A percentile compares a stretch with the other conserved stretches of the same genome.
phyloP scores from a whole-genome alignment of 1,139 yeast species.

The Hansenula lynferdii region DNA sequence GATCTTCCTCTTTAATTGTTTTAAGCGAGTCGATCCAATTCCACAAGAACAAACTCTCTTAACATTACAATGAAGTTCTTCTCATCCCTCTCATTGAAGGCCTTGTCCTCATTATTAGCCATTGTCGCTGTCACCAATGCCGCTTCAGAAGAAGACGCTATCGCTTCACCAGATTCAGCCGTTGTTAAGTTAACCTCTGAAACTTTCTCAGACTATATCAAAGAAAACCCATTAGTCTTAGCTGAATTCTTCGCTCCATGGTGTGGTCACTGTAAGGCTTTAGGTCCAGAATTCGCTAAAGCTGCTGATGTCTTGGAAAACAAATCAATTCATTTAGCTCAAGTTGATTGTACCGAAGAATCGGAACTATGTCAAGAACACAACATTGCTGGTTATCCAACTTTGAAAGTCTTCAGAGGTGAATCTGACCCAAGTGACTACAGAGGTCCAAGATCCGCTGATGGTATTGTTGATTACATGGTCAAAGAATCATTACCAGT shows the following conservation, averaged over 20 bases:
- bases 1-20: too few relatives aligned
- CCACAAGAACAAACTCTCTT: too few relatives aligned
- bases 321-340: slow-evolving; percentile 73
- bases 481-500: slow-evolving; percentile 79
- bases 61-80: slow-evolving; percentile 21
- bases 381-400: slow-evolving; percentile 87
- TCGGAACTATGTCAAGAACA: slow-evolving; percentile 71
- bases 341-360: slow-evolving; percentile 90
- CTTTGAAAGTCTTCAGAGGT: slow-evolving; percentile 81
- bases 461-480: slow-evolving; percentile 76
- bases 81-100: slow-evolving; percentile 14
- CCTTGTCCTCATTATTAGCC: slow-evolving; percentile 23
- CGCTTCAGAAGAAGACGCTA: slow-evolving; percentile 48
- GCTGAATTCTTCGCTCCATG: slow-evolving; percentile 99
- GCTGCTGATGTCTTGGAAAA: slow-evolving; percentile 77
- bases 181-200: slow-evolving; percentile 72
- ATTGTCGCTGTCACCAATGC: slow-evolving; percentile 18
- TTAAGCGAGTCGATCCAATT: too few relatives aligned
- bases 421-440: slow-evolving; percentile 52
- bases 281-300: slow-evolving; percentile 84
- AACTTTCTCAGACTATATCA: slow-evolving; percentile 60
- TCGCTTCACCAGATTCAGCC: slow-evolving; percentile 79
- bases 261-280: slow-evolving; percentile 98
- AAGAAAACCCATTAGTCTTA: slow-evolving; percentile 72
- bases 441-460: slow-evolving; percentile 80